Evolutionary conservation across 169 alveolate species (phyloP).

Genomic region (Eimeria falciformis): DNA sequence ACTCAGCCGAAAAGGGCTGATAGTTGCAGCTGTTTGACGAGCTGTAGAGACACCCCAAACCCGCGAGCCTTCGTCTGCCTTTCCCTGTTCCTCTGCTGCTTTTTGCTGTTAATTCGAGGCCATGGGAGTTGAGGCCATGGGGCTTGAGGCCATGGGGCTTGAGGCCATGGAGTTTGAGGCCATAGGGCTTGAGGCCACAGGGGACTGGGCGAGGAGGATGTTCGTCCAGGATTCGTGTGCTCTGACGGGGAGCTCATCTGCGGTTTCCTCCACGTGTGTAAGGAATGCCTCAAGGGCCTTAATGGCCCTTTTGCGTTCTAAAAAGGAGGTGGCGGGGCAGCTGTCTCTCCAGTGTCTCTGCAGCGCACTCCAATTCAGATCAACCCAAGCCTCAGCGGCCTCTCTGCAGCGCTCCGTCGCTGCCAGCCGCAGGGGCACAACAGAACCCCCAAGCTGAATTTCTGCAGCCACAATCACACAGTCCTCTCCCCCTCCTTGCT

Average conservation of each 20-base stretch:
- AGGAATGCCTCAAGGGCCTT: background rate
- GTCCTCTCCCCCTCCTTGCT: background rate
- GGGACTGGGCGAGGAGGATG: background rate
- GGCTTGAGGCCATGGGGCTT: no score
- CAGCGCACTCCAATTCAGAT: background rate
- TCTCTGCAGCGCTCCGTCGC: slow-evolving; percentile 19
- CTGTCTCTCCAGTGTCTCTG: background rate
- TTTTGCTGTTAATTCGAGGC: no score
- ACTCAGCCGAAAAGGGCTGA: no score
- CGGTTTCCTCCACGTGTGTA: background rate
- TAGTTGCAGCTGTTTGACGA: no score
- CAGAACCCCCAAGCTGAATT: background rate
- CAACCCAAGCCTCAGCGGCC: slow-evolving; percentile 3
- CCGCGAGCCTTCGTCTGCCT: no score
- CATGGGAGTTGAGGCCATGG: no score
- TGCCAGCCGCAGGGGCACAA: background rate
- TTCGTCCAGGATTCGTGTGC: background rate
- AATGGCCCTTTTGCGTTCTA: background rate
- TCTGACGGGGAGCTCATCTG: background rate
- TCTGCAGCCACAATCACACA: background rate
- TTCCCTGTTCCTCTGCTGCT: no score
- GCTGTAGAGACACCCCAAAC: no score
- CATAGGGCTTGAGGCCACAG: no score
- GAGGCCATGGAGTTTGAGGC: no score
- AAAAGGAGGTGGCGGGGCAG: background rate